These are phyloP conservation scores for Inga leiocalycina DNA, from an alignment of 306 rosid species.

Conservation along the genomic window DNA sequence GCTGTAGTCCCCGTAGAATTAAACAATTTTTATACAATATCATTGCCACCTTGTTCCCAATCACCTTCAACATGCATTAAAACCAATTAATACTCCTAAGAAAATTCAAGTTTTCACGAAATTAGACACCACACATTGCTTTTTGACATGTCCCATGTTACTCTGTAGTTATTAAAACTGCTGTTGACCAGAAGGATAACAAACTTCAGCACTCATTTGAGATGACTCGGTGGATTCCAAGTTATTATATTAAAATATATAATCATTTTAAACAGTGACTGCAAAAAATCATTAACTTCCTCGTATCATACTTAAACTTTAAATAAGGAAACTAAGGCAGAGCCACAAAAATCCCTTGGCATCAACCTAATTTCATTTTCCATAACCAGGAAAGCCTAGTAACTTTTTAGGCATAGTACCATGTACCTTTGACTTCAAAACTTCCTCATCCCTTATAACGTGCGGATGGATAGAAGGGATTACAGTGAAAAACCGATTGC, in stretches of 20 bases:
- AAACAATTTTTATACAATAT: background rate
- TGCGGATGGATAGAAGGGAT: constrained; percentile 96
- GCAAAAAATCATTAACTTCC: constrained; percentile 10
- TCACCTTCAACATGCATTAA: background rate
- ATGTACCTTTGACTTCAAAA: constrained; percentile 83
- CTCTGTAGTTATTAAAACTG: background rate
- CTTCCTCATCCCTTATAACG: constrained; percentile 82
- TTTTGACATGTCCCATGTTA: background rate
- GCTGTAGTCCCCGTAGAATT: constrained; percentile 18
- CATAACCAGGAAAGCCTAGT: constrained; percentile 21
- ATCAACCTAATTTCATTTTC: constrained; percentile 26
- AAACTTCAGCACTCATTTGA: constrained; percentile 10
- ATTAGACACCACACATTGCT: background rate
- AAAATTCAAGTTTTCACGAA: background rate
- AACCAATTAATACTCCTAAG: constrained; percentile 6
- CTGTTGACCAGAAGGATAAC: constrained; percentile 16
- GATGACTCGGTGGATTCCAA: constrained; percentile 3
- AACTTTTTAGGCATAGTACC: constrained; percentile 9
- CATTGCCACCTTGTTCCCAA: constrained; percentile 15
- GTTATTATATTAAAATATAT: background rate
- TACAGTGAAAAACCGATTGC: constrained; percentile 94
- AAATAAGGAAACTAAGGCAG: constrained; percentile 11
- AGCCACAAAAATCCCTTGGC: background rate
- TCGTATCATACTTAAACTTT: constrained; percentile 4
- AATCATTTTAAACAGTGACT: constrained; percentile 7